Percentiles rank a stretch among this genome's conserved stretches.
Conservation (phyloP, 306 rosid genomes). For the Fragaria nilgerrensis region DNA sequence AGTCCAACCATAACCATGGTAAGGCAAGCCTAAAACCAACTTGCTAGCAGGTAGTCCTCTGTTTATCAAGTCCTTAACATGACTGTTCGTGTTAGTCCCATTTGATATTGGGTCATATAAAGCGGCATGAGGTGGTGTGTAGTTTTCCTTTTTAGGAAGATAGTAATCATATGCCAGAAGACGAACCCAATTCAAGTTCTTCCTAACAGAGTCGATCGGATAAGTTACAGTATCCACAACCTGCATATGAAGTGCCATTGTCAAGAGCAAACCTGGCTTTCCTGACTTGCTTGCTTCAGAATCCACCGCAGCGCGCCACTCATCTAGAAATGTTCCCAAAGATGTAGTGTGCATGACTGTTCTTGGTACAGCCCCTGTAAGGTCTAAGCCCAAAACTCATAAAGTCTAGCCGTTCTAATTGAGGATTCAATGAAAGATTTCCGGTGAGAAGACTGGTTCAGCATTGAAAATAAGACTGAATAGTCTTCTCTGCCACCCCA, state of each 20-base stretch:
- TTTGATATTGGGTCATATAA: conserved; percentile 17
- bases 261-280: conserved; percentile 9
- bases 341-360: neutral
- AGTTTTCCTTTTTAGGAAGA: conserved; percentile 16
- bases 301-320: conserved; percentile 22
- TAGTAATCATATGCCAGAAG: conserved; percentile 19
- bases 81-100: conserved; percentile 17
- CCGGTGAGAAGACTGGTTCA: conserved; percentile 11
- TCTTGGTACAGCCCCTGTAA: conserved; percentile 22
- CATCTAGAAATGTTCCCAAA: conserved; percentile 24
- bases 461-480: conserved; percentile 16
- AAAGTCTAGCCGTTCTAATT: conserved; percentile 24
- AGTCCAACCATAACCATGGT: conserved; percentile 37
- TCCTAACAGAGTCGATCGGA: conserved; percentile 18
- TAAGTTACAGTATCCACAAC: conserved; percentile 14
- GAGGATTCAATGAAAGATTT: conserved; percentile 31
- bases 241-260: conserved; percentile 8
- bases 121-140: conserved; percentile 28
- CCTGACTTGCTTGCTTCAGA: conserved; percentile 21
- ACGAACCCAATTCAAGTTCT: conserved; percentile 33
- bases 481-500: conserved; percentile 22
- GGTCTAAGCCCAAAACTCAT: conserved; percentile 35
- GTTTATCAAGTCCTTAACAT: conserved; percentile 22
- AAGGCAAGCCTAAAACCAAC: conserved; percentile 37
- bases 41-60: conserved; percentile 20